Base-by-base conservation (phyloP, 2,329 filamentous ascomycete species). In the Sporothrix inflata region DNA sequence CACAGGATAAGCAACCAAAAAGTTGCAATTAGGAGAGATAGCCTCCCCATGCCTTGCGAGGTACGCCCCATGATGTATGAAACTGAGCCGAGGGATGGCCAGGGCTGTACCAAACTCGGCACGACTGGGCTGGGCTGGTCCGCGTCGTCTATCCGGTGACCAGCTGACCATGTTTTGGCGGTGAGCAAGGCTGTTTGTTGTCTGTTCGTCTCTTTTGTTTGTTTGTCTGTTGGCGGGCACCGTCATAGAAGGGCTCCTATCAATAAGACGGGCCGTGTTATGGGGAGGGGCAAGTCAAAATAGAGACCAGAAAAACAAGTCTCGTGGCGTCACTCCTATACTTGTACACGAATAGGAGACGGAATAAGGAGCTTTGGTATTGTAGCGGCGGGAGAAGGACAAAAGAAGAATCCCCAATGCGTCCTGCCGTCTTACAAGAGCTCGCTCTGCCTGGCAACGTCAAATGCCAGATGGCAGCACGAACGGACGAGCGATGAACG, bases 191-290 rank as follows among this genome's bases (percentile, higher is more conserved):
- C 34, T 27, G 30, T 40, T 1, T 30, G 1, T 57, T 27, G n/a
- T n/a, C 14, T 7, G 45, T 60, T 12, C n/a, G 7, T 45, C 4
- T 70, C 27, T 61, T 49, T 63, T 49, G 14, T n/a, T 60, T 60
- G 45, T 16, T 38, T 19, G 68, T 34, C 27, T n/a, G 19, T 49
- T 14, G 11, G 42, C 40, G 40, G 16, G 19, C 9, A 21, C 57
- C 21, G 57, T 24, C 21, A 49, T 70, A 70, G 30, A 47, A 70
- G 40, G 53, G 42, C 68, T 70, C n/a, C 8, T 70, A 70, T 70
- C 38, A 27, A 70, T 70, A 70, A 70, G 16, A 61, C 68, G 53
- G 68, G 68, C 53, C 40, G 68, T 49, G 19, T 49, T 70, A 70
- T 63, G 51, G 16, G 8, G 3, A 53, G 53, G 40, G 60, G 34